Evolutionary conservation across 2,329 filamentous ascomycete genomes (phyloP).

Genomic region (Thelonectria rubi): DNA sequence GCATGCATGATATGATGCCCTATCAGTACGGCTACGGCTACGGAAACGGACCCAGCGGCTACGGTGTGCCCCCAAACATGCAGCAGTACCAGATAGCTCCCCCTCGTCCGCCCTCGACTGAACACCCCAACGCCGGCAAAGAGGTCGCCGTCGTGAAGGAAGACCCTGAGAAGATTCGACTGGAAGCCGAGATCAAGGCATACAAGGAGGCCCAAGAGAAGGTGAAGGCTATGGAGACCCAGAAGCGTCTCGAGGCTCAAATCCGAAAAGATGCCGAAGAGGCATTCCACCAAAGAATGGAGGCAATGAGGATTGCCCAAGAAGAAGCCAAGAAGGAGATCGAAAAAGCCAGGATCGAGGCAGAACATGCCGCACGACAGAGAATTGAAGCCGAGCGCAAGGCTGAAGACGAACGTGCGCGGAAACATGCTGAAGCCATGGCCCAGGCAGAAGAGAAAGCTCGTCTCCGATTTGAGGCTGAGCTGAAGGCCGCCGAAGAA

Average conservation of each 20-base stretch:
- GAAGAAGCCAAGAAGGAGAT: constrained; percentile 49
- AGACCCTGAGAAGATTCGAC: constrained; percentile 68
- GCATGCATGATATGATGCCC: constrained; percentile 61
- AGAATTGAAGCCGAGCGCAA: constrained; percentile 51
- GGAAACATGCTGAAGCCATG: constrained; percentile 58
- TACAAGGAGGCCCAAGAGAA: constrained; percentile 58
- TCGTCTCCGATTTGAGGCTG: constrained; percentile 52
- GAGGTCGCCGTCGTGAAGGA: constrained; percentile 52
- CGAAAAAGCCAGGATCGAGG: constrained; percentile 37
- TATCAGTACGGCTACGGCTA: constrained; percentile 54
- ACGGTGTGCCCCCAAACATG: constrained; percentile 47
- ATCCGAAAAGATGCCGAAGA: constrained; percentile 59
- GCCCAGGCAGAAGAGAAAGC: constrained; percentile 48
- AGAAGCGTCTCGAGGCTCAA: constrained; percentile 55
- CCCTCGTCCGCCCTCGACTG: constrained; percentile 55
- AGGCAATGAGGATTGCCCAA: constrained; percentile 37
- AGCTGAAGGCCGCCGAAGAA: constrained; percentile 40
- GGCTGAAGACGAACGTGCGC: constrained; percentile 33
- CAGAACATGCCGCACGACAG: constrained; percentile 54
- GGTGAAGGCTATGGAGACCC: constrained; percentile 56
- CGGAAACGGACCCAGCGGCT: constrained; percentile 41
- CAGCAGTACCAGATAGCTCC: constrained; percentile 52
- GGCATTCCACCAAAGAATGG: constrained; percentile 45
- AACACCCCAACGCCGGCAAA: constrained; percentile 50
- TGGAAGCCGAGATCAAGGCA: constrained; percentile 66